Evolutionary conservation across 2,329 filamentous ascomycete species (phyloP).

Genomic region (Paramyrothecium sp.): DNA sequence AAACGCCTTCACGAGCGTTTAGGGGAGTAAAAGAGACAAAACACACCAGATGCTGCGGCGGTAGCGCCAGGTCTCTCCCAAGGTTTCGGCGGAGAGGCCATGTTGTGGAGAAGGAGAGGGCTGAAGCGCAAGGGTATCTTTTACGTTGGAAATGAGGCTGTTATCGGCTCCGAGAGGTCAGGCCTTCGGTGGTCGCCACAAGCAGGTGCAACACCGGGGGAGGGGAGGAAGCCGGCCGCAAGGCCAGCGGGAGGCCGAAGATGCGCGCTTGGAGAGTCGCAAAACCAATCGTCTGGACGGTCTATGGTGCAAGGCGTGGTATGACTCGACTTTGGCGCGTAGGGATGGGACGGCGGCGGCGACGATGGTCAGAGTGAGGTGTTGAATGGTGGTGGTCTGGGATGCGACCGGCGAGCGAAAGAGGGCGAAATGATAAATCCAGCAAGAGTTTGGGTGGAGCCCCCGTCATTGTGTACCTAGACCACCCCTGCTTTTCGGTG

Average conservation of each 20-base stretch:
- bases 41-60: slow-evolving; percentile 47
- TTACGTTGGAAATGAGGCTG: background rate
- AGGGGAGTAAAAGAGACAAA: slow-evolving; percentile 2
- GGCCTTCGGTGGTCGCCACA: background rate
- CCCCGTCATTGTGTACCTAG: too few species aligned
- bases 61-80: slow-evolving; percentile 82
- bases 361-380: too few species aligned
- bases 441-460: too few species aligned
- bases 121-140: background rate
- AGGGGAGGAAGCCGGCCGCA: background rate
- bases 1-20: slow-evolving; percentile 1
- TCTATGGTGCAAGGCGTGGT: too few species aligned
- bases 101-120: slow-evolving; percentile 22
- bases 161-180: too few species aligned
- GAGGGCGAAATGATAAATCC: too few species aligned
- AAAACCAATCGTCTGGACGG: too few species aligned
- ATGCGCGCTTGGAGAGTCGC: background rate
- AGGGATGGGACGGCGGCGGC: too few species aligned
- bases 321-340: too few species aligned
- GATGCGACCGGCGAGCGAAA: too few species aligned
- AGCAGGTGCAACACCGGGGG: background rate
- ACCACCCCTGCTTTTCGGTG: too few species aligned
- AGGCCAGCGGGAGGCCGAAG: background rate
- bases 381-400: too few species aligned
- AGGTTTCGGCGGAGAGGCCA: slow-evolving; percentile 90